phyloP scores from a whole-genome alignment of 176 grass and related monocot genomes.

The Ensete ventricosum region DNA sequence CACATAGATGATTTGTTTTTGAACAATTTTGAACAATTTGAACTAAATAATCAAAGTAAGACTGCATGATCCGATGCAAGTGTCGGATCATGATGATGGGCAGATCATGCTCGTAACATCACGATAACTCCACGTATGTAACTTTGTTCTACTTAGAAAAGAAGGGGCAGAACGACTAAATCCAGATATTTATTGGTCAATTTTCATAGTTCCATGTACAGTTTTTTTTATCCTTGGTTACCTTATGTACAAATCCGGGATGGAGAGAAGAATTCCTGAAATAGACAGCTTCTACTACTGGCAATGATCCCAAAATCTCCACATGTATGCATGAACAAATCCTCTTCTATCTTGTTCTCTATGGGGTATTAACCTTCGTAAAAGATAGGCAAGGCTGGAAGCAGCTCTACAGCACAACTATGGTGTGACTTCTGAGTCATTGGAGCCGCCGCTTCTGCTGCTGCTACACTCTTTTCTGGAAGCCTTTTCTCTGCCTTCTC shows the following conservation, averaged over 20 bases:
- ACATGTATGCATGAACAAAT: constrained; percentile 1
- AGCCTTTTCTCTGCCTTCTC: constrained; percentile 7
- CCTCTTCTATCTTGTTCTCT: not conserved
- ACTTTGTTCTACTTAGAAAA: too few relatives aligned
- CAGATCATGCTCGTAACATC: too few relatives aligned
- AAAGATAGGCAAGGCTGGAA: not conserved
- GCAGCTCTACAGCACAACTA: not conserved
- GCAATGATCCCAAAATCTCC: constrained; percentile 21
- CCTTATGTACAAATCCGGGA: constrained; percentile 28
- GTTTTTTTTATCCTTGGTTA: constrained; percentile 2
- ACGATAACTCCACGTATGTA: too few relatives aligned
- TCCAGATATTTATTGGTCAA: constrained; percentile 11
- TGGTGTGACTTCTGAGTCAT: constrained; percentile 1
- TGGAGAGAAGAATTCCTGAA: constrained; percentile 18
- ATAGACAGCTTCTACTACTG: constrained; percentile 8
- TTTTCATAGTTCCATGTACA: constrained; percentile 9
- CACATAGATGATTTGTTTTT: too few relatives aligned
- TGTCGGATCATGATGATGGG: too few relatives aligned
- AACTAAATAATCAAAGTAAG: too few relatives aligned
- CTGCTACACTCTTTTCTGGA: constrained; percentile 5
- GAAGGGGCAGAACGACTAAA: not conserved
- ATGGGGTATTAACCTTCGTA: not conserved
- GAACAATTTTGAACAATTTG: too few relatives aligned
- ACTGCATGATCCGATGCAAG: too few relatives aligned
- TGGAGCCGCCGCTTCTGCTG: constrained; percentile 4